Conservation (phyloP, 164 flowering plant species). For the Malania oleifera region DNA sequence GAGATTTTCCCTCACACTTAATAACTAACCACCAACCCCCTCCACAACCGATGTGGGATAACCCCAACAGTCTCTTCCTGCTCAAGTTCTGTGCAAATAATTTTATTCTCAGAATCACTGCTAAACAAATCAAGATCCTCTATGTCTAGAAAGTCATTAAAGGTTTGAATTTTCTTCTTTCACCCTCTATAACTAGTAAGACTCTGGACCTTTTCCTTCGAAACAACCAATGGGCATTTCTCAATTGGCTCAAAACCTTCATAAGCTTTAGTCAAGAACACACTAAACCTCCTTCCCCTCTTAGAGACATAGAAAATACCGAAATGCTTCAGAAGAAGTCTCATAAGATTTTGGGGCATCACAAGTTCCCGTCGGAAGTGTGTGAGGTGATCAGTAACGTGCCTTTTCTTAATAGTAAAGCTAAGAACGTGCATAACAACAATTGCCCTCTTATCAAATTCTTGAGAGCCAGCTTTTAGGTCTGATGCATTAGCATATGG, state of each 20-base stretch:
- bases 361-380: slow-evolving; percentile 74
- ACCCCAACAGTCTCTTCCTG: no score
- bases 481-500: slow-evolving; percentile 88
- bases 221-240: slow-evolving; percentile 69
- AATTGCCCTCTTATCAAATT: slow-evolving; percentile 87
- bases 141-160: slow-evolving; percentile 48
- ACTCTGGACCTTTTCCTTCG: slow-evolving; percentile 76
- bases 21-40: no score
- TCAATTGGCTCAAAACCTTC: slow-evolving; percentile 74
- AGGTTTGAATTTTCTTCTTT: slow-evolving; percentile 42
- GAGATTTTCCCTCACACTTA: no score
- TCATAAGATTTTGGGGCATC: slow-evolving; percentile 92
- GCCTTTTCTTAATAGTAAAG: slow-evolving; percentile 77
- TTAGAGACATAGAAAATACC: slow-evolving; percentile 94
- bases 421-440: slow-evolving; percentile 93
- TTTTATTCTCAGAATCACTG: slow-evolving; percentile 32
- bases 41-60: no score
- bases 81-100: slow-evolving; percentile 13
- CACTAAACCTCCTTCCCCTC: slow-evolving; percentile 87
- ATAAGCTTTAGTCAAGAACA: slow-evolving; percentile 81
- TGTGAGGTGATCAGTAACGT: slow-evolving; percentile 82
- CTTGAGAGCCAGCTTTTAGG: slow-evolving; percentile 63
- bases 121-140: slow-evolving; percentile 38
- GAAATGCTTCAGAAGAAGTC: slow-evolving; percentile 79
- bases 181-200: slow-evolving; percentile 63